Evolutionary conservation across 352 stramenopile species (phyloP).

Genomic region (Phytopythium mirpurense): DNA sequence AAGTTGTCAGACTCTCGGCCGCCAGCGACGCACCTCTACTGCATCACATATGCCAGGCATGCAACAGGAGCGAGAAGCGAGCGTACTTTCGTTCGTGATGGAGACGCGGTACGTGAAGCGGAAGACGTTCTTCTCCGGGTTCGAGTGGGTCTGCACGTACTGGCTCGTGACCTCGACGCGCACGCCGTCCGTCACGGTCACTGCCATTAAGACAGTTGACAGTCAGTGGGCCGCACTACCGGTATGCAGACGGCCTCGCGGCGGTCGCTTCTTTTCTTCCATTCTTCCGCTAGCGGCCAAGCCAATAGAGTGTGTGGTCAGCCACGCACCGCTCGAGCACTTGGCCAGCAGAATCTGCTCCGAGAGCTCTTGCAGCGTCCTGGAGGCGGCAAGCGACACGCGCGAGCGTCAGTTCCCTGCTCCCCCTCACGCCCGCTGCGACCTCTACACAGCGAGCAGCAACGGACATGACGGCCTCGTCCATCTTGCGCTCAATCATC

Average conservation of each 20-base stretch:
- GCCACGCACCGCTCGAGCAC: conserved; percentile 63
- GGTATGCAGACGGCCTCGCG: too few species aligned
- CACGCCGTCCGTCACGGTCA: conserved; percentile 63
- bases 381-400: conserved; percentile 8
- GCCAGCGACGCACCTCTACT: too few species aligned
- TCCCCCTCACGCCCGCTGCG: neutral
- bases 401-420: too few species aligned
- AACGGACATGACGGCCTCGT: conserved; percentile 60
- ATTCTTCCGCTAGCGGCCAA: too few species aligned
- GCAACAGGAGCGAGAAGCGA: neutral
- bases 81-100: conserved; percentile 71
- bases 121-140: conserved; percentile 42
- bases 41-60: too few species aligned
- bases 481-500: conserved; percentile 41
- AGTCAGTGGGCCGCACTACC: too few species aligned
- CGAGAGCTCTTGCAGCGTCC: conserved; percentile 53
- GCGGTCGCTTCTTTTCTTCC: too few species aligned
- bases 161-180: conserved; percentile 71
- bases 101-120: conserved; percentile 76
- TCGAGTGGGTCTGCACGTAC: conserved; percentile 52
- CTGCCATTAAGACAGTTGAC: conserved; percentile 22
- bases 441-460: too few species aligned
- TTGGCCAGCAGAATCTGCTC: conserved; percentile 60
- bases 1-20: too few species aligned
- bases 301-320: too few species aligned